Conservation (phyloP, 257 asterid genomes). For the Penstemon eatonii region DNA sequence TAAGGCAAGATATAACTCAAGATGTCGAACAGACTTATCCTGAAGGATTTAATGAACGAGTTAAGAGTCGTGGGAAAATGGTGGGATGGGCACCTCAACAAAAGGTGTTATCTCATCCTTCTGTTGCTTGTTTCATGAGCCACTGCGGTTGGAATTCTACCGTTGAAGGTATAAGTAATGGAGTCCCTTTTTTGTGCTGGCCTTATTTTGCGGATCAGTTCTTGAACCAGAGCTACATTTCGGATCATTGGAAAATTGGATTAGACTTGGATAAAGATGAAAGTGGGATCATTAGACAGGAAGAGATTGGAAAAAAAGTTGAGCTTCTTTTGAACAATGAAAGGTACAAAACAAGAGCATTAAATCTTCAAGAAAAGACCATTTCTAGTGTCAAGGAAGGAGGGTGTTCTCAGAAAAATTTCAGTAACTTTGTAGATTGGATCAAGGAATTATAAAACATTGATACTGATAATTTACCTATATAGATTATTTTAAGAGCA, state of each 20-base stretch:
- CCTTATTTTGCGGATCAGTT: conserved; percentile 49
- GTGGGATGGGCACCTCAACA: conserved; percentile 51
- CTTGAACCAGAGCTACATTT: conserved; percentile 31
- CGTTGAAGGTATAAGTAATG: conserved; percentile 38
- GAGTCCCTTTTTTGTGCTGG: conserved; percentile 47
- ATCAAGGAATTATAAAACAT: conserved; percentile 21
- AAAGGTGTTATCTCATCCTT: conserved; percentile 39
- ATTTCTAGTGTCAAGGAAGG: conserved; percentile 23
- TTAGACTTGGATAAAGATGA: conserved; percentile 34
- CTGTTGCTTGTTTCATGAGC: conserved; percentile 38
- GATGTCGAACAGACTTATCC: conserved; percentile 27
- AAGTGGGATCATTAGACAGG: conserved; percentile 27
- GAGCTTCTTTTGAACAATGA: conserved; percentile 30
- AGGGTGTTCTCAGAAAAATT: conserved; percentile 36
- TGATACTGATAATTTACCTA: too few relatives aligned
- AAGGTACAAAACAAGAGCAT: conserved; percentile 30
- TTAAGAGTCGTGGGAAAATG: conserved; percentile 27
- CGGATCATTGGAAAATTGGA: conserved; percentile 40
- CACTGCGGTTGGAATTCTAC: conserved; percentile 55
- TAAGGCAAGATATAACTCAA: conserved; percentile 32
- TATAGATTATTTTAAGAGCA: too few relatives aligned
- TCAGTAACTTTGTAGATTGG: conserved; percentile 39
- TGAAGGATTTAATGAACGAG: conserved; percentile 34
- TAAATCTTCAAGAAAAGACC: conserved; percentile 30
- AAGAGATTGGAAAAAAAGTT: conserved; percentile 37